Percentiles rank a stretch among this genome's conserved stretches.
These are phyloP conservation scores for Xylogone sp. DNA, from an alignment of 2,329 filamentous ascomycete genomes.

Conservation along the genomic window DNA sequence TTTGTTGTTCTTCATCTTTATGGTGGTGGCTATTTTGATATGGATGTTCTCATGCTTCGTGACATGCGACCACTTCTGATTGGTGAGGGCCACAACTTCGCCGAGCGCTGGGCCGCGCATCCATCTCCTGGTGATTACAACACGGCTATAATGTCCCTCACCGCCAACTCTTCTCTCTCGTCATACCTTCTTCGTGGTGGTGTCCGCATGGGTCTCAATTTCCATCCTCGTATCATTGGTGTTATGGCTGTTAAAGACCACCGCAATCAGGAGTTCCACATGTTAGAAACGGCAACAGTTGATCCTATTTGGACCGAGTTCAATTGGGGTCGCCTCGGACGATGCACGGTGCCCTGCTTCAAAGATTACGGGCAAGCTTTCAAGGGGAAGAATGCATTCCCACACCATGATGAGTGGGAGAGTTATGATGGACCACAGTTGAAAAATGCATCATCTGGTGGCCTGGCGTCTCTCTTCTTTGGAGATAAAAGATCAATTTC, in stretches of 20 bases:
- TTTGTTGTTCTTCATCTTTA: constrained; percentile 52
- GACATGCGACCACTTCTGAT: constrained; percentile 51
- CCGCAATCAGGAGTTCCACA: constrained; percentile 48
- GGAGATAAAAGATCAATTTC: constrained; percentile 12
- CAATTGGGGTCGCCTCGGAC: constrained; percentile 47
- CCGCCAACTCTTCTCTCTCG: constrained; percentile 51
- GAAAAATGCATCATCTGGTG: constrained; percentile 23
- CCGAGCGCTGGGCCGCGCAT: constrained; percentile 52
- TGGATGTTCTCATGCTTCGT: constrained; percentile 51
- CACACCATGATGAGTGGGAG: constrained; percentile 48
- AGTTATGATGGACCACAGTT: constrained; percentile 43
- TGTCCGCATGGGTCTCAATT: constrained; percentile 54
- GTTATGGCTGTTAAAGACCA: constrained; percentile 54
- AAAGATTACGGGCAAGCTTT: constrained; percentile 50
- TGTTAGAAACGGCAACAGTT: constrained; percentile 54
- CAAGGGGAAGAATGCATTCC: constrained; percentile 40
- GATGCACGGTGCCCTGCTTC: constrained; percentile 50
- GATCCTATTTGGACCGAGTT: constrained; percentile 56
- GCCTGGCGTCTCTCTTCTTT: constrained; percentile 19
- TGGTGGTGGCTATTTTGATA: constrained; percentile 51
- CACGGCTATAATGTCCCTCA: constrained; percentile 52
- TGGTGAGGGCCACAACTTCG: constrained; percentile 46
- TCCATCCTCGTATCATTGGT: constrained; percentile 51
- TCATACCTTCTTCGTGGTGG: constrained; percentile 52
- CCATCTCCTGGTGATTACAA: constrained; percentile 51